Conservation (phyloP, 495 filamentous ascomycete species). For the Daldinia concentrica region DNA sequence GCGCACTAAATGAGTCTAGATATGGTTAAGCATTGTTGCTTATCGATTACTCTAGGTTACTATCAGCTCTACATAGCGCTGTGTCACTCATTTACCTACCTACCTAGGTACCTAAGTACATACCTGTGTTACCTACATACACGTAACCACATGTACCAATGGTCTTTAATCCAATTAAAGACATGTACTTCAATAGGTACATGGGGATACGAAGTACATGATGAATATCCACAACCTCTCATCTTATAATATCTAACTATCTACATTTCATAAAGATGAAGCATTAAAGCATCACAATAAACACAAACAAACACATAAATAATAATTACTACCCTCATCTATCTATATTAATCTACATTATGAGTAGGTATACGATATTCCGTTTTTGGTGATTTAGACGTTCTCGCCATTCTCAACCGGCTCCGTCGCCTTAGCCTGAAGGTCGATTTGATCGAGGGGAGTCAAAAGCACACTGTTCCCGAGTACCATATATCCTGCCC, state of each 20-base stretch:
- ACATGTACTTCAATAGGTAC: background rate
- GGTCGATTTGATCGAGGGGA: slow-evolving; percentile 37
- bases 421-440: slow-evolving; percentile 17
- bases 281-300: background rate
- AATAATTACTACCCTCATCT: background rate
- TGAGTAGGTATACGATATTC: background rate
- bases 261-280: background rate
- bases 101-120: too few species aligned
- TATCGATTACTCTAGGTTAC: background rate
- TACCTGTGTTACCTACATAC: too few species aligned
- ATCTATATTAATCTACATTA: background rate
- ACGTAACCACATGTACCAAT: background rate
- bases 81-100: too few species aligned
- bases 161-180: background rate
- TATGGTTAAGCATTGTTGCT: background rate
- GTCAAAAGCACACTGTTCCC: slow-evolving; percentile 22
- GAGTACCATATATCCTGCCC: slow-evolving; percentile 37
- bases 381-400: background rate
- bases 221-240: background rate
- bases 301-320: background rate
- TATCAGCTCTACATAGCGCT: background rate
- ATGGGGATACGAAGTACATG: too few species aligned
- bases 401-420: slow-evolving; percentile 24
- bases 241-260: background rate
- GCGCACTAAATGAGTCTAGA: background rate